Conservation (phyloP, 2,329 filamentous ascomycete genomes). For the Colletotrichum camelliae region DNA sequence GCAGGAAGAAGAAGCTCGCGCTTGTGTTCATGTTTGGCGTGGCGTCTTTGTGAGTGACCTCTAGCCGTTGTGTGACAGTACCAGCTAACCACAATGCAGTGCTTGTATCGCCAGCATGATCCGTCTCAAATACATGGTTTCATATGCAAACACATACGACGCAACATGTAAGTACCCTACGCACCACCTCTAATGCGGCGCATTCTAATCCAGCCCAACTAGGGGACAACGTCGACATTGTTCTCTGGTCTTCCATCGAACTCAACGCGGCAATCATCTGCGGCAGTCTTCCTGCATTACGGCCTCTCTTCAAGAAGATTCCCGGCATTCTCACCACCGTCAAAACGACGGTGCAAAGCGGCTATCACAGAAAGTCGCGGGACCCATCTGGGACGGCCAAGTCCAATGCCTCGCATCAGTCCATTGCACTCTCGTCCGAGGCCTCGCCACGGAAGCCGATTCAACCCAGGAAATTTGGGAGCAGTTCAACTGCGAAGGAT, state of each 20-base stretch:
- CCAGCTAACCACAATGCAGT: neutral
- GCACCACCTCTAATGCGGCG: neutral
- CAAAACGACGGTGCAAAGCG: neutral
- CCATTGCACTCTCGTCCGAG: neutral
- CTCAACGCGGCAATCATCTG: slow-evolving; percentile 42
- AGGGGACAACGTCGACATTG: slow-evolving; percentile 32
- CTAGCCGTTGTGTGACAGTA: accelerated
- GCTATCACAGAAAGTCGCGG: neutral
- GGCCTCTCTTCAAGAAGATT: slow-evolving; percentile 34
- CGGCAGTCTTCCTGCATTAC: slow-evolving; percentile 45
- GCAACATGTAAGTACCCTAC: neutral
- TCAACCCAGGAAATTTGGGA: neutral
- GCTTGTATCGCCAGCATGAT: slow-evolving; percentile 24
- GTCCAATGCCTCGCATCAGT: neutral
- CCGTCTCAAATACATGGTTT: slow-evolving; percentile 19
- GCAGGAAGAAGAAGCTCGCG: slow-evolving; percentile 3
- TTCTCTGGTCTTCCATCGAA: slow-evolving; percentile 37
- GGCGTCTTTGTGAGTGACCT: slow-evolving; percentile 19
- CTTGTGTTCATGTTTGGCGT: slow-evolving; percentile 21
- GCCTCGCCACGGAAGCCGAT: neutral
- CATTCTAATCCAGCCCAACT: accelerated
- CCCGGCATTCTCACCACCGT: neutral
- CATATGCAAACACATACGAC: slow-evolving; percentile 9
- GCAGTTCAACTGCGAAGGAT: neutral
- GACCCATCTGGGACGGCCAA: neutral